Base-by-base conservation (phyloP, 225 moss, liverwort and hornwort species). In the Bryoerythrophyllum caledonicum region DNA sequence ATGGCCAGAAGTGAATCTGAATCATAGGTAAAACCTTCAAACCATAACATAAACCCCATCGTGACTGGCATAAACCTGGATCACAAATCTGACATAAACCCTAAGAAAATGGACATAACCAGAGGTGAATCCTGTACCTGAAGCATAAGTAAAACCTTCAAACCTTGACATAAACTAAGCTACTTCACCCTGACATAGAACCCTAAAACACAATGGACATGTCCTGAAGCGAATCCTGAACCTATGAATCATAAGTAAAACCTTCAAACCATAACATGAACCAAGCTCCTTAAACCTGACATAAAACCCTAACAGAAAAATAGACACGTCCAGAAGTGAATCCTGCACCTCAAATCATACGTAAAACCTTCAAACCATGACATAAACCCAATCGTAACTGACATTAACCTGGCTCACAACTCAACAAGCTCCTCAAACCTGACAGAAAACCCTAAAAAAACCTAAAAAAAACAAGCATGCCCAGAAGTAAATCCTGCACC, bases 31-130 rank as follows among this genome's bases (percentile, higher is more conserved):
- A 30, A 70, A 52, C 60, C 49, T 25, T 65, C 5, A 43, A 52
- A 82, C 44, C 8, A 67, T 37, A 11, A 10, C 67, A 63, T 68
- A 80, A 80, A 76, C 76, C 76, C 43, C 13, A 14, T 43, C 43
- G 30, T 30, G 30, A 30, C 40, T 41, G 40, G 11, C 40, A 41
- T 41, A 41, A 11, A 11, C 40, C 1, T 41, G 40, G n/a, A n/a
- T n/a, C 40, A 41, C 10, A 41, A 11, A 11, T 10, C 1, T 41
- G 44, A 44, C 14, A 44, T 44, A 44, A 44, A 44, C 44, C 44
- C 44, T 44, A 44, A 2, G 15, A 44, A 44, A 44, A 12, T 15
- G 14, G 44, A 14, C 14, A 14, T 4, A 14, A 14, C 44, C 44
- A 15, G 14, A 14, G 15, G 44, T 15, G 11, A 44, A 44, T 44